These are phyloP conservation scores for Aspergillus coremiiformis DNA, from an alignment of 495 filamentous ascomycete species.

Conservation along the genomic window DNA sequence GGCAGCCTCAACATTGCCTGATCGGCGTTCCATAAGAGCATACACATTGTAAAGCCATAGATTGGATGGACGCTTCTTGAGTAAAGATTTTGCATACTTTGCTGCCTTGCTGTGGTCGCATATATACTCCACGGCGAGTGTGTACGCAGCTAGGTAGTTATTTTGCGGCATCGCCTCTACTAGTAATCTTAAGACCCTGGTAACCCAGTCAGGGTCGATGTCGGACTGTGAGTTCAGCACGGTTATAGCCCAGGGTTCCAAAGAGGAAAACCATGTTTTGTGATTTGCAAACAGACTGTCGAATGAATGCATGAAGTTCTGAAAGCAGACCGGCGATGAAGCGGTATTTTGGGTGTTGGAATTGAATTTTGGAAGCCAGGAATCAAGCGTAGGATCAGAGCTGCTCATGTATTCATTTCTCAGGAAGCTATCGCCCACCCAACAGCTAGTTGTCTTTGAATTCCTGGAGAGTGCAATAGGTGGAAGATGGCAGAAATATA, in stretches of 20 bases:
- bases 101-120: slow-evolving; percentile 50
- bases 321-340: slow-evolving; percentile 10
- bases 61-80: slow-evolving; percentile 60
- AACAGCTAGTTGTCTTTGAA: slow-evolving; percentile 21
- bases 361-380: slow-evolving; percentile 17
- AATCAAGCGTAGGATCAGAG: slow-evolving; percentile 15
- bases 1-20: slow-evolving; percentile 47
- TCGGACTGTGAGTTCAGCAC: slow-evolving; percentile 9
- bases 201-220: slow-evolving; percentile 42
- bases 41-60: slow-evolving; percentile 71
- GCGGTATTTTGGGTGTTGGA: slow-evolving; percentile 10
- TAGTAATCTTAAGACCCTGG: slow-evolving; percentile 49
- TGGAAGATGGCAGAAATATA: slow-evolving; percentile 66
- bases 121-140: slow-evolving; percentile 59
- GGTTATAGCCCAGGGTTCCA: slow-evolving; percentile 26
- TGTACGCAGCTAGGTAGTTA: slow-evolving; percentile 59
- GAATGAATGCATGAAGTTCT: slow-evolving; percentile 28
- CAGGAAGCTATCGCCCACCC: slow-evolving; percentile 40
- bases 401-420: slow-evolving; percentile 36
- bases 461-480: slow-evolving; percentile 22
- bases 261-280: slow-evolving; percentile 37
- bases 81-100: slow-evolving; percentile 62
- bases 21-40: slow-evolving; percentile 60
- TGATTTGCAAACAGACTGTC: slow-evolving; percentile 36
- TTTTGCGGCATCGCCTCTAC: slow-evolving; percentile 31